Base-by-base conservation (phyloP, 108 stramenopile species). In the Nannochloropsis gaditana region DNA sequence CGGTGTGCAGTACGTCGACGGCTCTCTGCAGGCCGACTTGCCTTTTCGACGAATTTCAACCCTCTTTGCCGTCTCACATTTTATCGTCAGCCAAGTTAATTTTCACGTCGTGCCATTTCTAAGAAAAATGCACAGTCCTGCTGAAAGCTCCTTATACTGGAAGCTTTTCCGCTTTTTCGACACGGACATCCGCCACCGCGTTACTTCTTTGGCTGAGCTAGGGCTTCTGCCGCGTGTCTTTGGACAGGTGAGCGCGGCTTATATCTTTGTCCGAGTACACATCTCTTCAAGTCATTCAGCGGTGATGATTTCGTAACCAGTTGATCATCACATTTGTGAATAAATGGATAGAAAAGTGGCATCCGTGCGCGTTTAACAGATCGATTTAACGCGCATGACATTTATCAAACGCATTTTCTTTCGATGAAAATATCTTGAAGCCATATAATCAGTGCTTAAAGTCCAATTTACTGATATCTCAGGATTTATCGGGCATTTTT, bases 31-130 rank as follows among this genome's bases (percentile, higher is more conserved):
- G 86, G 92, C 92, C 79, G 99, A 99, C 91, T 89, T 99, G 80
- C 99, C 99, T 10, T 97, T 97, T 95, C 94, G 96, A 86, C 96
- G 96, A 87, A 94, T 99, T n/a, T 92, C 92, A 44, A 96, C 97
- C 93, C 95, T 99, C 91, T 99, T 99, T 92, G 98, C 98, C 92
- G 92, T 98, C 83, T 98, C 98, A 88, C 99, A 98, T 89, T 98
- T 97, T 86, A 95, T 99, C 83, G 93, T 97, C 43, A 94, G 94
- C 79, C 99, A 99, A 85, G 94, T 94, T 5, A 96, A 96, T 83
- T 95, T 96, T 86, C 96, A 96, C 86, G 94, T 96, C 47, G 91
- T 94, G 31, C 95, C 95, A 10, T 94, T 96, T 43, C 86, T 96
- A 93, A 2, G 93, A 87, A 80, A 91, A 9, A 41, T 21, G 44